Conservation (phyloP, 495 filamentous ascomycete species). For the Articulospora tetracladia region DNA sequence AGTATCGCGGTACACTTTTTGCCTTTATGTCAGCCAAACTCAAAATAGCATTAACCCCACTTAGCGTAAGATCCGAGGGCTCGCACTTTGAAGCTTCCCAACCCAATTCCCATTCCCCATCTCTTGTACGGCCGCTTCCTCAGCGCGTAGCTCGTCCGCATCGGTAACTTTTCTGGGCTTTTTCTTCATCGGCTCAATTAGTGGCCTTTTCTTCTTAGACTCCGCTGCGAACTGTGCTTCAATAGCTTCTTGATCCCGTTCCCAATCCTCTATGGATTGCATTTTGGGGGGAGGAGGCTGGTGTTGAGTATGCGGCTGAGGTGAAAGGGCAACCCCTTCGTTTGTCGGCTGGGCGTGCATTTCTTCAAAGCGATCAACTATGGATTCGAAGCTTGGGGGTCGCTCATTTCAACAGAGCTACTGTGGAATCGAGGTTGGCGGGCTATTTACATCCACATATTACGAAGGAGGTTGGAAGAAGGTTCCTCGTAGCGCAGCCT, state of each 20-base stretch:
- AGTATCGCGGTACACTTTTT: constrained; percentile 22
- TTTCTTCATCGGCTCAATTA: neutral
- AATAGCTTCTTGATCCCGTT: neutral
- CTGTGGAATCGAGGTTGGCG: too few relatives aligned
- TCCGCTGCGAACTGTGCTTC: neutral
- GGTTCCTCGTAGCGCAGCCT: too few relatives aligned
- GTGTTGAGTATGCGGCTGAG: neutral
- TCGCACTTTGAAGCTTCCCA: constrained; percentile 15
- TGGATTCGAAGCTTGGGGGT: neutral
- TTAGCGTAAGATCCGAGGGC: neutral
- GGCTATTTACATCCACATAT: too few relatives aligned
- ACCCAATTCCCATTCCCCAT: constrained; percentile 23
- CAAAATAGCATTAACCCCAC: too few relatives aligned
- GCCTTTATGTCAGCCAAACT: neutral
- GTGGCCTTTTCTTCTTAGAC: neutral
- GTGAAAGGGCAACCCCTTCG: neutral
- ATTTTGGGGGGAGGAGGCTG: neutral
- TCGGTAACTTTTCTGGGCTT: constrained; percentile 17
- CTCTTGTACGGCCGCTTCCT: constrained; percentile 20
- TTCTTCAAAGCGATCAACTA: neutral
- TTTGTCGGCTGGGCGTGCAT: neutral
- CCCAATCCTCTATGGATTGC: neutral
- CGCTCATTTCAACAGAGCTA: neutral
- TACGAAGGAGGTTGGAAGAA: too few relatives aligned
- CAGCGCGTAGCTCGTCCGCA: constrained; percentile 22